Conservation (phyloP, 2,329 filamentous ascomycete species). For the Cercospora sp. region DNA sequence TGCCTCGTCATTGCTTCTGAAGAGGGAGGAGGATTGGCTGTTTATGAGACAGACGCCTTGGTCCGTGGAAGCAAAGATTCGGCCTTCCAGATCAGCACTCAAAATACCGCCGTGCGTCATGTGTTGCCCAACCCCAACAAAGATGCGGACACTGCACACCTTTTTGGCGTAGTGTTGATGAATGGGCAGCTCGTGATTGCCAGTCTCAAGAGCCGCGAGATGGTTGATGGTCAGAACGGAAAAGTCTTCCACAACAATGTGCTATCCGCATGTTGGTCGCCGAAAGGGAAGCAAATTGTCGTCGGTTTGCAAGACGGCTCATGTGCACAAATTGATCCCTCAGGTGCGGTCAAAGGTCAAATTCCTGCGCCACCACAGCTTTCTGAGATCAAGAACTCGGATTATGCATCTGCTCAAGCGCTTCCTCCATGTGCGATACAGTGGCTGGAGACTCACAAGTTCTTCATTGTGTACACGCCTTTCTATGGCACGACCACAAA, state of each 20-base stretch:
- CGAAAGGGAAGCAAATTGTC: constrained; percentile 86
- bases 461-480: constrained; percentile 77
- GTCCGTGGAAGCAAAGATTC: constrained; percentile 65
- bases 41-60: constrained; percentile 74
- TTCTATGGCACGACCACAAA: constrained; percentile 29
- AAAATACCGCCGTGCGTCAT: constrained; percentile 69
- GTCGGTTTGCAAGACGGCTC: constrained; percentile 81
- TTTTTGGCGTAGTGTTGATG: constrained; percentile 74
- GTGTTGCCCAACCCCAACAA: constrained; percentile 75
- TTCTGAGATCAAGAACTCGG: constrained; percentile 46
- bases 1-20: constrained; percentile 82
- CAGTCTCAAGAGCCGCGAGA: constrained; percentile 67
- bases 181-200: constrained; percentile 82
- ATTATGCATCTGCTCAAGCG: constrained; percentile 21
- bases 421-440: constrained; percentile 57
- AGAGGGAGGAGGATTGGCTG: constrained; percentile 74
- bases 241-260: constrained; percentile 69
- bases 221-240: constrained; percentile 61
- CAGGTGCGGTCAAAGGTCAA: constrained; percentile 72
- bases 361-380: constrained; percentile 76
- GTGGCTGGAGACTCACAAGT: constrained; percentile 71
- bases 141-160: constrained; percentile 63
- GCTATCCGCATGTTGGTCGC: constrained; percentile 87
- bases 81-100: constrained; percentile 74
- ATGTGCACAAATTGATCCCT: constrained; percentile 77